Conservation (phyloP, 495 filamentous ascomycete genomes). For the Talaromyces liani region DNA sequence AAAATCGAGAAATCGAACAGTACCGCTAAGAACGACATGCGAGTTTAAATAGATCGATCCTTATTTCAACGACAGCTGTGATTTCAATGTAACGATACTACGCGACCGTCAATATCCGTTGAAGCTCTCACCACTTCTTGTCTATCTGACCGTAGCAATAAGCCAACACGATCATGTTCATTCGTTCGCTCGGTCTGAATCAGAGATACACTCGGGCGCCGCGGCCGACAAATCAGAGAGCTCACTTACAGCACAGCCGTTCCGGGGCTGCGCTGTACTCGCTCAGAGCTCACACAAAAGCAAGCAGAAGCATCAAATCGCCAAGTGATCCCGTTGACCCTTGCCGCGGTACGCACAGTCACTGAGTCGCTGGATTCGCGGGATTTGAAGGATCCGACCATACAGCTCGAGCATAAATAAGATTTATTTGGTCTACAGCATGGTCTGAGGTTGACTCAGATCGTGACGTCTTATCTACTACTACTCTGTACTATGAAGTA, state of each 20-base stretch:
- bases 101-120: background rate
- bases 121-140: background rate
- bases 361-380: background rate
- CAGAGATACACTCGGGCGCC: background rate
- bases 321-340: background rate
- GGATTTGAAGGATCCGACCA: background rate
- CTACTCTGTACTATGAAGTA: too few species aligned
- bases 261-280: background rate
- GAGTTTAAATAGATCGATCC: background rate
- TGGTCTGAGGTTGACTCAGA: background rate
- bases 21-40: conserved; percentile 4
- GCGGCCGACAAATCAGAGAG: conserved; percentile 5
- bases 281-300: background rate
- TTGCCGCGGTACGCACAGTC: background rate
- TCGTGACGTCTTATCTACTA: background rate
- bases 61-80: conserved; percentile 5
- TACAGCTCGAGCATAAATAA: background rate
- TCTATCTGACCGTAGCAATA: background rate
- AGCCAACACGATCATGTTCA: background rate
- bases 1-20: background rate
- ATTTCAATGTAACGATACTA: background rate
- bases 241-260: background rate
- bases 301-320: background rate
- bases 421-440: background rate
- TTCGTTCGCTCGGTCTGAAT: background rate